Base-by-base conservation (phyloP, 2,329 filamentous ascomycete species). In the Pestalotiopsis fici region DNA sequence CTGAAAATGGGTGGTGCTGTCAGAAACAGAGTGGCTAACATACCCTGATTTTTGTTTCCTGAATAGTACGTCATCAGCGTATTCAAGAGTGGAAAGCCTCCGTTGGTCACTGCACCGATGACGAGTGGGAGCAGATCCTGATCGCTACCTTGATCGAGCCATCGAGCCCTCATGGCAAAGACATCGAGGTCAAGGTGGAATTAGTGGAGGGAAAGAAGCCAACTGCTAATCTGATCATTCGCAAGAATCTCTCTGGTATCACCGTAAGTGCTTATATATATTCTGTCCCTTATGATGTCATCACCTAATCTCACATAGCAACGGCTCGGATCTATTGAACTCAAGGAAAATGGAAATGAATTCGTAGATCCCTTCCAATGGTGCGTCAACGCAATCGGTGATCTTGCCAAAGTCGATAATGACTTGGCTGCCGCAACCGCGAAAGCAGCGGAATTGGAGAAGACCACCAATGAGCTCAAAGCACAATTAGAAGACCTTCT, bases 61-160 rank as follows among this genome's bases (percentile, higher is more conserved):
- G 37, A 70, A 69, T 74, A 88, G 86, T 92, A 71, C 86, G 85
- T 75, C 88, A 91, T 67, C 84, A 84, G 71, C 82, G 82, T 47
- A 78, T 88, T 64, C 79, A 83, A 47, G 83, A 84, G 9, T 81
- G 90, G 60, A 87, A 84, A 70, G 80, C 83, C 28, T 82, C 83
- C 72, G 87, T 84, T 70, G 86, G 83, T 62, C 82, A 83, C n/a
- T 86, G 86, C 68, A 83, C 84, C 25, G 80, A 87, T 67, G 81
- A 84, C n/a, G 90, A 94, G 77, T 95, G 92, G 92, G 85, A 89
- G 75, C 74, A 78, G 15, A 86, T 91, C 63, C 78, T 95, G 21
- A 80, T 81, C 59, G 82, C 84, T 59, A 78, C 90, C 60, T 81
- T 95, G 39, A 81, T 88, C 11, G 80, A 85, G 61, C 77, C 74